Percentiles rank a stretch among this genome's conserved stretches.
These are phyloP conservation scores for Avena eriantha DNA, from an alignment of 176 grass and related monocot species.

Conservation along the genomic window DNA sequence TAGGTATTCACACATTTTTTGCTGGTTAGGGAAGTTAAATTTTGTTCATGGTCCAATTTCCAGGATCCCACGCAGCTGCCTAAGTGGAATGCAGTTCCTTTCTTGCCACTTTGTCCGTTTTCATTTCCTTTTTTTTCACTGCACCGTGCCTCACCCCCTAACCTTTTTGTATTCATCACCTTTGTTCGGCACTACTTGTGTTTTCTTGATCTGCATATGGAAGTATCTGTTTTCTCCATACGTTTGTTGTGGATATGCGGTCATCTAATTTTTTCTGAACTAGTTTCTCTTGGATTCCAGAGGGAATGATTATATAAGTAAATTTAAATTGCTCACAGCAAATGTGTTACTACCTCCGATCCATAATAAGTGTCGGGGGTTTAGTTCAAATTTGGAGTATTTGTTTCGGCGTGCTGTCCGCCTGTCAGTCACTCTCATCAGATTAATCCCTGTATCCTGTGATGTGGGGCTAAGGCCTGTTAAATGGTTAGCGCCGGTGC, in stretches of 20 bases:
- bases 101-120: neutral
- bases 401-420: slow-evolving; percentile 6
- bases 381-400: neutral
- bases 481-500: neutral
- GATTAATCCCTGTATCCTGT: neutral
- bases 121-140: neutral
- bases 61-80: neutral
- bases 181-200: neutral
- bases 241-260: slow-evolving; percentile 1
- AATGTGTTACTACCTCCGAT: neutral
- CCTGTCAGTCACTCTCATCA: neutral
- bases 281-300: neutral
- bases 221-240: neutral
- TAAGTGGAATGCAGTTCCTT: slow-evolving; percentile 1
- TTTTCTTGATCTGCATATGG: neutral
- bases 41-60: slow-evolving; percentile 22
- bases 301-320: neutral
- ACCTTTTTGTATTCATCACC: neutral
- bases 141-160: neutral
- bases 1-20: neutral
- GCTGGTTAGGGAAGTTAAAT: slow-evolving; percentile 16
- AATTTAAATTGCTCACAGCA: neutral
- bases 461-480: slow-evolving; percentile 9
- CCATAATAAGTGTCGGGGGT: no score
- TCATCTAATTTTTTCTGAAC: neutral